Percentiles rank a stretch among this genome's conserved stretches.
phyloP scores from a whole-genome alignment of 257 asterid species.

The Henckelia pumila region DNA sequence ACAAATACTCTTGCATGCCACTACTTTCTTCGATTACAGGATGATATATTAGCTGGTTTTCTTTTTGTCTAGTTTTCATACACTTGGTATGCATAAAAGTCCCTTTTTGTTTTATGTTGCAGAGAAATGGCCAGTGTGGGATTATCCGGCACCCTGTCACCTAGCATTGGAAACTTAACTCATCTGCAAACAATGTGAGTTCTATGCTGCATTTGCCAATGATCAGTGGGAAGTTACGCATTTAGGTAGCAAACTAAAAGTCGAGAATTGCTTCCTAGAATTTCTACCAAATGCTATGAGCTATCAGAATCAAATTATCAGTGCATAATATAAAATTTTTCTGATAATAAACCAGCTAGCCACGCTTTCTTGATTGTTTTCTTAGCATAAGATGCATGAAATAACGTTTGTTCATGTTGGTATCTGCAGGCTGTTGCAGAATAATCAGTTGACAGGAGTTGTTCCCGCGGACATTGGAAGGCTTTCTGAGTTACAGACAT shows the following conservation, averaged over 20 bases:
- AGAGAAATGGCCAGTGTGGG: constrained; percentile 89
- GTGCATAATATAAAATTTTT: neutral
- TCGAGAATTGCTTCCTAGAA: no score
- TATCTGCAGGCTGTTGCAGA: constrained; percentile 65
- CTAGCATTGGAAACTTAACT: constrained; percentile 74
- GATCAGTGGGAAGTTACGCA: no score
- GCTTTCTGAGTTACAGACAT: constrained; percentile 67
- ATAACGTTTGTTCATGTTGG: neutral
- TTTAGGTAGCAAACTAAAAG: no score
- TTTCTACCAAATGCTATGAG: no score
- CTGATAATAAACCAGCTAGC: neutral
- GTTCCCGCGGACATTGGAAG: constrained; percentile 75
- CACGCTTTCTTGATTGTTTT: neutral
- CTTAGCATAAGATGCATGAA: neutral
- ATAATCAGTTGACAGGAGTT: constrained; percentile 62
- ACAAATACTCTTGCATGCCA: neutral
- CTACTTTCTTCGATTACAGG: neutral
- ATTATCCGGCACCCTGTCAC: constrained; percentile 73
- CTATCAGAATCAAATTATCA: neutral
- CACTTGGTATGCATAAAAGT: constrained; percentile 6
- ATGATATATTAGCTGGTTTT: neutral
- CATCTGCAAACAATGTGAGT: constrained; percentile 78
- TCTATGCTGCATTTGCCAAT: neutral
- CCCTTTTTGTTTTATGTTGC: constrained; percentile 21
- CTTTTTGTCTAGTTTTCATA: neutral